These are phyloP conservation scores for Endocalyx cinctus DNA, from an alignment of 2,329 filamentous ascomycete species.

Conservation along the genomic window DNA sequence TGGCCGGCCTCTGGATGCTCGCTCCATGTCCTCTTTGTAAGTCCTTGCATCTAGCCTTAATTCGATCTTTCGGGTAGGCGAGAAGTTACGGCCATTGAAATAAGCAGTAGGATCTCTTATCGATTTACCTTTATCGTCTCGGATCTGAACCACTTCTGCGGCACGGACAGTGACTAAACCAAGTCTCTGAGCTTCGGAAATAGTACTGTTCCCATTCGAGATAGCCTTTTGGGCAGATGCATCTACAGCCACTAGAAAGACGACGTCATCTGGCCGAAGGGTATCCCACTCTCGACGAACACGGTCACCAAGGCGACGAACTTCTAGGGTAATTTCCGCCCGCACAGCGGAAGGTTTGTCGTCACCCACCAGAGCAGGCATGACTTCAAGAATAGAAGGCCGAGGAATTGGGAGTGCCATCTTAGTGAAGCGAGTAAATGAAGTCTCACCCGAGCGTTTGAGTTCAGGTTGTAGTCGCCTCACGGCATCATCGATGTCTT, in stretches of 20 bases:
- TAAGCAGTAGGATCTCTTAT: constrained; percentile 61
- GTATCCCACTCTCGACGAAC: constrained; percentile 86
- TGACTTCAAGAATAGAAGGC: constrained; percentile 81
- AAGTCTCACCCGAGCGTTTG: constrained; percentile 59
- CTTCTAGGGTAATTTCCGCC: constrained; percentile 80
- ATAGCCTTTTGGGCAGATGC: constrained; percentile 47
- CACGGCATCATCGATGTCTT: constrained; percentile 79
- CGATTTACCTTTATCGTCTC: constrained; percentile 77
- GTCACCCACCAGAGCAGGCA: constrained; percentile 77
- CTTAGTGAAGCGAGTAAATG: constrained; percentile 79
- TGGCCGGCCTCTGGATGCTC: constrained; percentile 58
- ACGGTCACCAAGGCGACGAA: constrained; percentile 70
- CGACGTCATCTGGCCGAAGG: constrained; percentile 78
- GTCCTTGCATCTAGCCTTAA: constrained; percentile 75
- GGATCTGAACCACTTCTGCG: constrained; percentile 79
- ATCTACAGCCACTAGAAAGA: constrained; percentile 79
- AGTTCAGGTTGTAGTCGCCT: constrained; percentile 71
- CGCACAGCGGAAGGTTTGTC: constrained; percentile 78
- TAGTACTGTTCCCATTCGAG: constrained; percentile 47
- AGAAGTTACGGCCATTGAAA: constrained; percentile 58
- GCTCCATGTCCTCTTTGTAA: constrained; percentile 73
- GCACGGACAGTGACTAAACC: constrained; percentile 70
- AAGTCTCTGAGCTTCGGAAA: constrained; percentile 53
- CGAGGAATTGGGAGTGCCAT: constrained; percentile 88
- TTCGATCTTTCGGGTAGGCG: constrained; percentile 64